These are phyloP conservation scores for Prunus mira DNA, from an alignment of 306 rosid species.

Conservation along the genomic window DNA sequence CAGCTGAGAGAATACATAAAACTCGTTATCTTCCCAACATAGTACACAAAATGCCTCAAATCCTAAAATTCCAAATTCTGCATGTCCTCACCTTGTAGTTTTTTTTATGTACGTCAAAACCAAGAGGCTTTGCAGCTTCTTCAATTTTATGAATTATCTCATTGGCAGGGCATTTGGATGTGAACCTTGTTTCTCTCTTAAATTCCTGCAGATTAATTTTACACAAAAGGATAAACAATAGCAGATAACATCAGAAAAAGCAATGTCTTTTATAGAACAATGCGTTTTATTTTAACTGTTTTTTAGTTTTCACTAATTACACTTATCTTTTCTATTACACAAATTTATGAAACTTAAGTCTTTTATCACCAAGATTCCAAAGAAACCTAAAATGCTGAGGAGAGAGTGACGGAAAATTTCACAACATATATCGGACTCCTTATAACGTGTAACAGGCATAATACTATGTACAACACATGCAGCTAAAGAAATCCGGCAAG, in stretches of 20 bases:
- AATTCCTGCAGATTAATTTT: conserved; percentile 47
- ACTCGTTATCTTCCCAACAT: not conserved
- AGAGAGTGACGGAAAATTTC: not conserved
- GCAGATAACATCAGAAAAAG: not conserved
- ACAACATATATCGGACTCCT: not conserved
- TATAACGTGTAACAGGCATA: not conserved
- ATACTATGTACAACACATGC: not conserved
- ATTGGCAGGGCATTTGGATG: conserved; percentile 80
- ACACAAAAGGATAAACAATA: not conserved
- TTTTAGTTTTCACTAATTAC: not conserved
- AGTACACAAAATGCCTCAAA: not conserved
- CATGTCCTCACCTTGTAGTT: conserved; percentile 72
- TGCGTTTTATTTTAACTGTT: not conserved
- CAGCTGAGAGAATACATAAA: conserved; percentile 45
- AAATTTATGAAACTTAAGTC: not conserved
- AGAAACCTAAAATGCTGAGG: not conserved
- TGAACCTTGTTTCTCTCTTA: conserved; percentile 97
- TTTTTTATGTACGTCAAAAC: conserved; percentile 94
- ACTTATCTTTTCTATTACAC: not conserved
- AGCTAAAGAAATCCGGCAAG: conserved; percentile 5
- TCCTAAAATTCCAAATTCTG: not conserved
- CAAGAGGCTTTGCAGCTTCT: conserved; percentile 98
- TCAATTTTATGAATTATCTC: conserved; percentile 91
- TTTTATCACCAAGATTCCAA: not conserved
- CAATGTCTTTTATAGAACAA: not conserved